Base-by-base conservation (phyloP, 2,329 filamentous ascomycete species). In the Arthrobotrys sinensis region DNA sequence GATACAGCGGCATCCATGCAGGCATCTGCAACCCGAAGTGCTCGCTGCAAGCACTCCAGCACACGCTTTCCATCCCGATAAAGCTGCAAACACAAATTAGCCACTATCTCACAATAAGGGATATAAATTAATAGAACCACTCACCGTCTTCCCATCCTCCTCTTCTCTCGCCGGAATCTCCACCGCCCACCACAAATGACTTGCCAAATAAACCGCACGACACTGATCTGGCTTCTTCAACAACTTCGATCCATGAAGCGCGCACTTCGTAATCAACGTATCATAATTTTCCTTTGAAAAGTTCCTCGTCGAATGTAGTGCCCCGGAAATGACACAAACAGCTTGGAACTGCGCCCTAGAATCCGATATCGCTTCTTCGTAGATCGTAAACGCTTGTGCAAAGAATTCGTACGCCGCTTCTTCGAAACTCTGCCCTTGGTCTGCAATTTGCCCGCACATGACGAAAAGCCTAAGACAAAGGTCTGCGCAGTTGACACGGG, bases 211-310 rank as follows among this genome's bases (percentile, higher is more conserved):
- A 10, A 99, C 96, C 0, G 96, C 96, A 24, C 96, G 91, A 84
- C 96, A 99, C 85, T 99, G 96, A 84, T 99, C 96, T 0, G 96
- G 96, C 86, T 99, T 99, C 85, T 97, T 95, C 81, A 99, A 88
- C 80, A 99, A 87, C 84, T 98, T 99, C 86, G 94, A 97, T 16
- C 96, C 95, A 83, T 99, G 96, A 81, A 98, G 88, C 1, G 96
- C 95, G 81, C 94, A 96, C 85, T 99, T 99, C 8, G 96, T 99
- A 83, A 99, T 99, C 38, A 99, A 87, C 0, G 96, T 99, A 84
- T 99, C 96, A 85, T 98, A 99, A 83, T 98, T 99, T 85, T 99
- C 96, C 84, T 95, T 94, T 79, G 93, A 91, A 84, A 99, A 99
- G 82, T 95, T 91, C 75, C 95, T 89, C 11, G 93, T 95, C 80